Percentiles rank a stretch among this genome's conserved stretches.
phyloP scores from a whole-genome alignment of 306 rosid species.

The Cucurbita argyrosperma region DNA sequence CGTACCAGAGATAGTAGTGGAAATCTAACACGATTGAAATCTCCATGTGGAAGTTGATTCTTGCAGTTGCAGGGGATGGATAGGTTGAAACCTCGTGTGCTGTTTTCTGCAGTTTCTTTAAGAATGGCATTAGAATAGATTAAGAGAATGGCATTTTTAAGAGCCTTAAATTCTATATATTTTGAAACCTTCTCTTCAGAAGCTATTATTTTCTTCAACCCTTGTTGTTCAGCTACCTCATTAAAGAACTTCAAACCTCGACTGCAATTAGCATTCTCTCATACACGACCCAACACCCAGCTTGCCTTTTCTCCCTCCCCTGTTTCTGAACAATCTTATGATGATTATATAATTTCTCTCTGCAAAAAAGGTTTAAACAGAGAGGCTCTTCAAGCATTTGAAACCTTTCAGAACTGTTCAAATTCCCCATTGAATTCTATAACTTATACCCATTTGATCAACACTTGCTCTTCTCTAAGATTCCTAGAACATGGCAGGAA shows the following conservation, averaged over 20 bases:
- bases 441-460: conserved; percentile 33
- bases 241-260: conserved; percentile 19
- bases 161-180: background rate
- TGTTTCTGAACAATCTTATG: conserved; percentile 19
- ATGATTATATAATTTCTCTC: conserved; percentile 28
- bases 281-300: conserved; percentile 10
- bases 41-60: background rate
- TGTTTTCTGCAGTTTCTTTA: background rate
- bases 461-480: conserved; percentile 44
- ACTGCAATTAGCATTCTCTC: conserved; percentile 16
- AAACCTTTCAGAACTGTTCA: conserved; percentile 16
- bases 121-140: background rate
- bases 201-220: background rate
- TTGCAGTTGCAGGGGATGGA: background rate
- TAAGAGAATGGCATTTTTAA: conserved; percentile 2
- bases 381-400: conserved; percentile 56
- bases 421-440: conserved; percentile 24
- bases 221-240: conserved; percentile 5
- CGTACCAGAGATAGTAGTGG: background rate
- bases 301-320: conserved; percentile 9
- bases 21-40: background rate
- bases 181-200: background rate
- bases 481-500: conserved; percentile 43
- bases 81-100: background rate
- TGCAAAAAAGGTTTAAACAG: conserved; percentile 32